Conservation (phyloP, 768 basidiomycete species). For the Clitopilus hobsonii region DNA sequence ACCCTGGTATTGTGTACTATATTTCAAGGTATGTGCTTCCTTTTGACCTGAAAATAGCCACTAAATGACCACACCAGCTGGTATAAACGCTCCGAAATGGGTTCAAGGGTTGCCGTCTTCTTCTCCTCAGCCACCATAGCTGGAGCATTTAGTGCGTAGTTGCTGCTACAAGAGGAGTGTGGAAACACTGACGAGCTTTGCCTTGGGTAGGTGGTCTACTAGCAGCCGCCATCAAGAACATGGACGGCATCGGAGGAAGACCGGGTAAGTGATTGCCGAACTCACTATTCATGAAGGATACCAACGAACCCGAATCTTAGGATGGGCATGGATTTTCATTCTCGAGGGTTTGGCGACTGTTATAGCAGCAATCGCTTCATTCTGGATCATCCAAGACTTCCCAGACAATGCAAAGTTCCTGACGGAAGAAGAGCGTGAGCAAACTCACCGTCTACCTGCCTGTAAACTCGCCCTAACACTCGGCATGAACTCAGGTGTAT, state of each 20-base stretch:
- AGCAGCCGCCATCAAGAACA: constrained; percentile 63
- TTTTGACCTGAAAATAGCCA: background rate
- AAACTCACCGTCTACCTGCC: background rate
- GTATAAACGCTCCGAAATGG: constrained; percentile 78
- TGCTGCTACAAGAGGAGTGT: background rate
- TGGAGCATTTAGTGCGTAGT: constrained; percentile 61
- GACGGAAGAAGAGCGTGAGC: constrained; percentile 53
- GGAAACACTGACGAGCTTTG: background rate
- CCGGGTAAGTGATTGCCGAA: constrained; percentile 37
- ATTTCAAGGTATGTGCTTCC: constrained; percentile 42
- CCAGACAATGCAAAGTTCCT: constrained; percentile 74
- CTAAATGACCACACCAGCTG: constrained; percentile 38
- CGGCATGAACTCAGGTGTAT: constrained; percentile 38
- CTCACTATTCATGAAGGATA: constrained; percentile 28
- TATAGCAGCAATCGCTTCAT: constrained; percentile 51
- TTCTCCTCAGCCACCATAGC: constrained; percentile 78
- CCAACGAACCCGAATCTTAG: too few species aligned
- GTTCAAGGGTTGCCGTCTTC: constrained; percentile 67
- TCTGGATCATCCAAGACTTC: constrained; percentile 75
- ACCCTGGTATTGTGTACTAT: constrained; percentile 57
- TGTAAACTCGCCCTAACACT: background rate
- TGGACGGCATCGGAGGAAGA: constrained; percentile 64
- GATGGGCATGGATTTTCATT: constrained; percentile 73
- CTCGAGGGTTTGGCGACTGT: constrained; percentile 71
- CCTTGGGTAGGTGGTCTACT: constrained; percentile 50